Base-by-base conservation (phyloP, 257 asterid species). In the Euphrasia confusa region DNA sequence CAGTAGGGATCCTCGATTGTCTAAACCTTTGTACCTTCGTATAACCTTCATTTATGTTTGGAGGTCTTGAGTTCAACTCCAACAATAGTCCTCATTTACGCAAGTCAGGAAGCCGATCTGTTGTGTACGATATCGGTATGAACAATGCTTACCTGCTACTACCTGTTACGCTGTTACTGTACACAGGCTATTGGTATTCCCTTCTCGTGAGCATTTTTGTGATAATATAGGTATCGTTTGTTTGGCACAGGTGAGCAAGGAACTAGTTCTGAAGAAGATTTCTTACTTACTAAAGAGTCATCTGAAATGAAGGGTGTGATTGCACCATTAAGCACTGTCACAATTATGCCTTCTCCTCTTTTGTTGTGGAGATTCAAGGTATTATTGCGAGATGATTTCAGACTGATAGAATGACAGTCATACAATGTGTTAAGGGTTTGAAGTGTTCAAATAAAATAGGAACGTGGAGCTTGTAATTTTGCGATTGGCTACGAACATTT, bases 361-460 rank as follows among this genome's bases (percentile, higher is more conserved):
- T 71, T 93, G 42, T 75, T 93, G 3, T 87, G 97, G 97, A 90
- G 99, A 84, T 86, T 93, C 69, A 93, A 90, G 97, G 99, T 93
- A 60, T 53, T 45, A 24, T 52, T 33, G n/a, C 21, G 28, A 57
- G 62, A 48, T 57, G 54, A 65, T 69, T 44, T 58, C 48, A 32
- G 53, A 37, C 64, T 68, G 52, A 56, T 60, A 32, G 49, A 14
- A 49, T 68, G 21, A 53, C 55, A 63, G 17, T 60, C 18, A 32
- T 50, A 26, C 42, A 44, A 65, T 14, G 42, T 11, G 42, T 11
- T 27, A 47, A 14, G 48, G 10, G 49, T 18, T n/a, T 62, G 58
- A 32, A 50, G 26, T 63, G 4, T 32, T 4, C 37, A 30, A 30
- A 10, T 39, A 49, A 58, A 18, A 58, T 53, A 48, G 11, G 11